These are phyloP conservation scores for Pyrenophora seminiperda DNA, from an alignment of 2,329 filamentous ascomycete genomes.

Conservation along the genomic window DNA sequence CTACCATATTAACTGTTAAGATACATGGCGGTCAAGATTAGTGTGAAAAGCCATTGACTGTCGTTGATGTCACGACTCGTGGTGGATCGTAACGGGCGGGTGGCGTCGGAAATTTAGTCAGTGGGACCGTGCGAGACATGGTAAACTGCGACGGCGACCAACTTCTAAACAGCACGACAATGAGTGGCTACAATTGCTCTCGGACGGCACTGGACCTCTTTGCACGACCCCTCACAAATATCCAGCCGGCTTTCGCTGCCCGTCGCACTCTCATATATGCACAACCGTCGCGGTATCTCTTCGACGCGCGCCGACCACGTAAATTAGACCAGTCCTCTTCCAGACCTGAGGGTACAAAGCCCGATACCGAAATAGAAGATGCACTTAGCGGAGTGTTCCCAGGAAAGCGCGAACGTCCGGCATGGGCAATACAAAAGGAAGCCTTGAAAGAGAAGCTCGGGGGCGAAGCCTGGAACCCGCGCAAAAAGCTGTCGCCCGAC, in stretches of 20 bases:
- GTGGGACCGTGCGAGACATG: constrained; percentile 23
- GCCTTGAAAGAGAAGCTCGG: constrained; percentile 79
- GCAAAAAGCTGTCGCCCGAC: constrained; percentile 88
- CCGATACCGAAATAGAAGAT: constrained; percentile 21
- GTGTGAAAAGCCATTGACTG: constrained; percentile 2
- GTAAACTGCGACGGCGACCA: constrained; percentile 10
- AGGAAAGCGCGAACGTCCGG: constrained; percentile 44
- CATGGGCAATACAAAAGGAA: constrained; percentile 78
- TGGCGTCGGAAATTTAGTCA: constrained; percentile 2
- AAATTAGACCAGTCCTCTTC: background rate
- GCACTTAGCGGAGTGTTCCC: constrained; percentile 41
- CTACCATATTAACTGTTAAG: too few species aligned
- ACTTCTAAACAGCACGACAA: constrained; percentile 14
- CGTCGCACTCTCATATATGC: constrained; percentile 9
- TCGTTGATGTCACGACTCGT: constrained; percentile 21
- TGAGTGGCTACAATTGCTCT: constrained; percentile 39
- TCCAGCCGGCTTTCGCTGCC: constrained; percentile 4
- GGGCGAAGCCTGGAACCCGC: constrained; percentile 75
- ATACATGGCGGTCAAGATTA: background rate
- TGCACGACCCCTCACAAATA: constrained; percentile 22
- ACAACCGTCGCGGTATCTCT: constrained; percentile 23
- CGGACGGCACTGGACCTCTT: constrained; percentile 30
- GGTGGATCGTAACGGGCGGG: background rate
- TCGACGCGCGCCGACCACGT: constrained; percentile 11
- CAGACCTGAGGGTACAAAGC: background rate